These are phyloP conservation scores for Pichia nakasei DNA, from an alignment of 805 yeast species.

Conservation along the genomic window DNA sequence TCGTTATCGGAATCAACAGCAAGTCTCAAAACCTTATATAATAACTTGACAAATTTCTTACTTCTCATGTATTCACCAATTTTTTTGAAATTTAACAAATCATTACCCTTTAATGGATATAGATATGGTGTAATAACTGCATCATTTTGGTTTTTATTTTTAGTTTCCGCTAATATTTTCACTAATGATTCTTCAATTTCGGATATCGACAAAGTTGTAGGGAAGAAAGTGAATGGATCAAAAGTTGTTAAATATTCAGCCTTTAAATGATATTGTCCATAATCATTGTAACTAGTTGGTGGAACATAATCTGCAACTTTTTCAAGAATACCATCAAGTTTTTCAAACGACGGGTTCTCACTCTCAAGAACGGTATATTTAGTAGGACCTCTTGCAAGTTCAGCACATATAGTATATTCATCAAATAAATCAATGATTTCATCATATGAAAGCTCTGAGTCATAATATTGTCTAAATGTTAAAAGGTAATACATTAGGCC, in stretches of 20 bases:
- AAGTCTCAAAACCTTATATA: constrained; percentile 48
- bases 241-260: constrained; percentile 33
- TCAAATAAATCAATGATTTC: constrained; percentile 18
- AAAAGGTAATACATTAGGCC: constrained; percentile 37
- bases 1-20: constrained; percentile 45
- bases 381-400: constrained; percentile 42
- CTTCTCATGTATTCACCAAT: constrained; percentile 47
- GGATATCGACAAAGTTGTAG: constrained; percentile 42
- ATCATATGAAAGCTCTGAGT: constrained; percentile 13
- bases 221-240: constrained; percentile 49
- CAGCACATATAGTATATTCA: constrained; percentile 38
- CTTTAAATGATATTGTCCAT: constrained; percentile 58
- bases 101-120: constrained; percentile 21
- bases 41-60: constrained; percentile 42
- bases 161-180: constrained; percentile 33
- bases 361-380: constrained; percentile 43
- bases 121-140: constrained; percentile 43
- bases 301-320: constrained; percentile 55
- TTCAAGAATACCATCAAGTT: constrained; percentile 42
- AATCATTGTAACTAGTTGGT: constrained; percentile 58
- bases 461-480: constrained; percentile 24
- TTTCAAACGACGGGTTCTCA: constrained; percentile 22
- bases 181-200: constrained; percentile 41
- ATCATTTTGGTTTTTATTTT: constrained; percentile 30
- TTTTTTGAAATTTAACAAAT: constrained; percentile 25